Evolutionary conservation across 139 green algal species (phyloP).

Genomic region (Eudorina sp.): DNA sequence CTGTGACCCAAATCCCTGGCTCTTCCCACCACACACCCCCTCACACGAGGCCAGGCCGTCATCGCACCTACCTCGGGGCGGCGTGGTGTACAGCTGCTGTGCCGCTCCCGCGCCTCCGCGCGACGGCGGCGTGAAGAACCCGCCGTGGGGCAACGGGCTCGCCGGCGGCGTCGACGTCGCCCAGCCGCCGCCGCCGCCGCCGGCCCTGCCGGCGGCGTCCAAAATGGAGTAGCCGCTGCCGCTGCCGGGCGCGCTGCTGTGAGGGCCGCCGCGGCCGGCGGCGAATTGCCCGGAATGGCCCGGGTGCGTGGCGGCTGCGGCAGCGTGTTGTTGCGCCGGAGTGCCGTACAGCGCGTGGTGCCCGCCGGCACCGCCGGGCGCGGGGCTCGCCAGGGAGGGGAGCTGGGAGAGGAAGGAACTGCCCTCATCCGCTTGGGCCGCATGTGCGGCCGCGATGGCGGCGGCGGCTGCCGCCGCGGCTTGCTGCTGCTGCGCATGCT

Average conservation of each 20-base stretch:
- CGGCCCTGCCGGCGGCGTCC: neutral
- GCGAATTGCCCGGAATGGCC: no score
- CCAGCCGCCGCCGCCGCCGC: neutral
- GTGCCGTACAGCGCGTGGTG: neutral
- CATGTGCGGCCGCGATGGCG: neutral
- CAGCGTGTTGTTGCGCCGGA: neutral
- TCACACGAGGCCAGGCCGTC: no score
- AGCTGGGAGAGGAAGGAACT: slow-evolving; percentile 40
- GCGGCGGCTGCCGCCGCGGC: neutral
- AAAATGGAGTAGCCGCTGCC: neutral
- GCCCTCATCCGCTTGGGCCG: neutral
- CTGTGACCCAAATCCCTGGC: no score
- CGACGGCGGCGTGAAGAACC: slow-evolving; percentile 15
- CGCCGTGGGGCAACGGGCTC: slow-evolving; percentile 6
- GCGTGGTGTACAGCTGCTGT: slow-evolving; percentile 5
- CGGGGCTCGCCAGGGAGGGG: slow-evolving; percentile 9
- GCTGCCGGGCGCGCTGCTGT: neutral
- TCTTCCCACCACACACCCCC: no score
- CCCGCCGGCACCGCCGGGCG: neutral
- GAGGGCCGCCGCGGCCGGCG: neutral
- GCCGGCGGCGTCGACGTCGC: slow-evolving; percentile 2
- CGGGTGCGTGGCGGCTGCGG: neutral
- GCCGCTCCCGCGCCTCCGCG: neutral
- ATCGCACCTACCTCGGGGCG: slow-evolving; percentile 24
- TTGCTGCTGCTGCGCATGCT: neutral